Percentiles rank a stretch among this genome's conserved stretches.
Conservation (phyloP, 1,284 basidiomycete genomes). For the Omphalotus olearius region DNA sequence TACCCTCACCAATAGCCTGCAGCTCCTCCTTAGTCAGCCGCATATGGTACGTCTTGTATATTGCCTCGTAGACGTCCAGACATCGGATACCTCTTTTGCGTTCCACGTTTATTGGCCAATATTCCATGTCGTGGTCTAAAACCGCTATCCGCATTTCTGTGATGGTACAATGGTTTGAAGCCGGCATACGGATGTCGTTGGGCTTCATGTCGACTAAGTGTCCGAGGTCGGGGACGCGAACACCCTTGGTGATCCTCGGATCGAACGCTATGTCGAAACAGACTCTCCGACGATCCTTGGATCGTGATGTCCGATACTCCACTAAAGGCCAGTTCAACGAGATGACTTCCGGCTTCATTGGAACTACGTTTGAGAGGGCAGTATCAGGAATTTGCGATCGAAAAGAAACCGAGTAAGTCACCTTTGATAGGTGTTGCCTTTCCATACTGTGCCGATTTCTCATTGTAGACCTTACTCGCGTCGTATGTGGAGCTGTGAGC, state of each 20-base stretch:
- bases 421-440: too few relatives aligned
- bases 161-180: slow-evolving; percentile 7
- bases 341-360: slow-evolving; percentile 12
- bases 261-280: slow-evolving; percentile 12
- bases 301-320: not conserved
- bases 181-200: slow-evolving; percentile 1
- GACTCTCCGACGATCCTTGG: not conserved
- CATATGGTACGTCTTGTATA: slow-evolving; percentile 42
- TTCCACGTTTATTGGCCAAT: slow-evolving; percentile 42
- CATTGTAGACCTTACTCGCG: too few relatives aligned
- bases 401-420: too few relatives aligned
- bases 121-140: not conserved
- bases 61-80: slow-evolving; percentile 50
- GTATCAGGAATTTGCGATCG: too few relatives aligned
- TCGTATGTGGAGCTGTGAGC: too few relatives aligned
- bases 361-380: not conserved
- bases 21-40: slow-evolving; percentile 38
- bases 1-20: slow-evolving; percentile 21
- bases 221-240: not conserved
- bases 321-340: slow-evolving; percentile 9
- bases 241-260: slow-evolving; percentile 2
- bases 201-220: slow-evolving; percentile 2
- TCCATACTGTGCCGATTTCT: too few relatives aligned
- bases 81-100: slow-evolving; percentile 39
- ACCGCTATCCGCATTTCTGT: slow-evolving; percentile 8